Percentiles rank a stretch among this genome's conserved stretches.
Evolutionary conservation across 371 early-diverging fungal genomes (phyloP).

Genomic region (Apophysomyces variabilis): DNA sequence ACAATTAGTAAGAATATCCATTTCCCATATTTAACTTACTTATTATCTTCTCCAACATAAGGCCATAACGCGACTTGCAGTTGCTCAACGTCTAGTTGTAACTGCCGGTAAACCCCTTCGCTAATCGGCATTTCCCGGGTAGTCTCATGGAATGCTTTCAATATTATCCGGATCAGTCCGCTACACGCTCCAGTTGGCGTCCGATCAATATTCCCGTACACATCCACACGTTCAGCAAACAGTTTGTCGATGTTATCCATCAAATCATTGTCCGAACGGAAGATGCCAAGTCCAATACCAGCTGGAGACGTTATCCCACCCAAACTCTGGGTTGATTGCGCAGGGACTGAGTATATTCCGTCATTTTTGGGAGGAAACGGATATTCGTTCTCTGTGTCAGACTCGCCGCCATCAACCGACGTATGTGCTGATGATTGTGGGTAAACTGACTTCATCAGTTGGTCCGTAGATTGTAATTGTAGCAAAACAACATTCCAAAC

Average conservation of each 20-base stretch:
- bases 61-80: conserved; percentile 53
- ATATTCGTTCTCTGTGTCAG: conserved; percentile 29
- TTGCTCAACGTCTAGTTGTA: conserved; percentile 67
- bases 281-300: conserved; percentile 23
- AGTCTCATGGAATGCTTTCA: conserved; percentile 67
- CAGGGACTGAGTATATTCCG: conserved; percentile 20
- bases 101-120: conserved; percentile 55
- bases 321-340: conserved; percentile 37
- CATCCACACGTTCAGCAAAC: conserved; percentile 71
- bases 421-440: conserved; percentile 21
- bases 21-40: conserved; percentile 38
- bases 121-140: conserved; percentile 53
- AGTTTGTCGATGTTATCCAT: conserved; percentile 71
- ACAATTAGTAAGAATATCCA: not conserved
- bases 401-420: not conserved
- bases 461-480: conserved; percentile 31
- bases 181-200: conserved; percentile 53
- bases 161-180: conserved; percentile 57
- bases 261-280: conserved; percentile 23
- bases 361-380: conserved; percentile 20
- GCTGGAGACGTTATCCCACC: conserved; percentile 29
- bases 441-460: conserved; percentile 27
- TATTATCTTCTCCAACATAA: conserved; percentile 35
- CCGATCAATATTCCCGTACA: conserved; percentile 64
- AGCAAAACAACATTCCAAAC: conserved; percentile 28